Base-by-base conservation (phyloP, 2,329 filamentous ascomycete species). In the Periconia digitata region DNA sequence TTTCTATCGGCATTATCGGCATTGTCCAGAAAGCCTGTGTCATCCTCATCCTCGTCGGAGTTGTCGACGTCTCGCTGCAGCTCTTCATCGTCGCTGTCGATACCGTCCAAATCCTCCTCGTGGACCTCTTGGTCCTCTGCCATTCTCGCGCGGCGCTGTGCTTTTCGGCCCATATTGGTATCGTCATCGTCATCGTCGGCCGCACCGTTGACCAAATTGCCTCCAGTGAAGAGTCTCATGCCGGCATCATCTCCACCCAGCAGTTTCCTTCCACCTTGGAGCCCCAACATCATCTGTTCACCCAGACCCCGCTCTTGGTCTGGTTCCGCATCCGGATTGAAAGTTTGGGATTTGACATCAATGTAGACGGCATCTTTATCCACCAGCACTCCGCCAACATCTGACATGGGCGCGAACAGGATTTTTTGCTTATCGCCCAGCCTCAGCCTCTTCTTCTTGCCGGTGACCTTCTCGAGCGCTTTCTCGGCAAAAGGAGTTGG, bases 311-410 rank as follows among this genome's bases (percentile, higher is more conserved):
- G 84, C 59, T 96, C 89, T 23, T 81, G 81, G 32, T 84, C 75
- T 13, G 78, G 77, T 4, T 80, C 81, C 1, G 74, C 81, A 10
- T 89, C 85, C 2, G 73, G 72, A 53, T 85, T 76, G 56, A 99
- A 96, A 3, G 83, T 95, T 22, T 80, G 77, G 13, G 82, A 84
- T 66, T 85, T 87, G 37, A 87, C 74, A 62, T 87, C 83, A 54
- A 87, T 96, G 76, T 95, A 99, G 32, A 99, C 92, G 7, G 92
- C 92, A 72, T 99, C 94, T 52, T 95, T 95, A 59, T 99, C 94
- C 43, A 99, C 92, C 67, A 97, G 85, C 12, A 99, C 83, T 62
- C 94, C 94, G 56, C 92, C 95, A 27, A 96, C 91, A 72, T 99
- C 94, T 21, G 92, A 96, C 92, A 99, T 97, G 27, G 94, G 95